Percentiles rank a stretch among this genome's conserved stretches.
These are phyloP conservation scores for Tagetes erecta DNA, from an alignment of 129 eudicot genomes.

Conservation along the genomic window DNA sequence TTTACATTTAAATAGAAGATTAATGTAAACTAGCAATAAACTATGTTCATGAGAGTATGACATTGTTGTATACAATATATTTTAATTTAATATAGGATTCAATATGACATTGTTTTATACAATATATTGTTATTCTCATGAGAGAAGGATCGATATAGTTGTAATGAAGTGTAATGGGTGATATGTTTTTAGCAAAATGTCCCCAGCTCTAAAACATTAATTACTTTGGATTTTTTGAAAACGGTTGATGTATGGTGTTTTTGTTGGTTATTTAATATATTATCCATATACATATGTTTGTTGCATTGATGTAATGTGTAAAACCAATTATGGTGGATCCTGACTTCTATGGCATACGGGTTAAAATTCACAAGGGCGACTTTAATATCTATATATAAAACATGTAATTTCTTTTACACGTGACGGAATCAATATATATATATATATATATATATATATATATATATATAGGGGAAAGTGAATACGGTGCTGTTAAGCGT, in stretches of 20 bases:
- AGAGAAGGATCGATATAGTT: neutral
- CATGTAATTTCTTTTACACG: no score
- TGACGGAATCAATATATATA: no score
- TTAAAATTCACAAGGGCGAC: no score
- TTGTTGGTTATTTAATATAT: neutral
- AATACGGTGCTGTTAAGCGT: no score
- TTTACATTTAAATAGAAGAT: no score
- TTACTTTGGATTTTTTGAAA: neutral
- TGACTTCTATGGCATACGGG: no score
- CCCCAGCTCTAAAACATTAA: neutral
- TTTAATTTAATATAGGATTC: neutral
- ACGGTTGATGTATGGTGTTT: neutral
- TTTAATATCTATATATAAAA: no score
- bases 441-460: no score
- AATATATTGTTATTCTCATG: neutral
- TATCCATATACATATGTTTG: neutral
- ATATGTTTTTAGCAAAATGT: neutral
- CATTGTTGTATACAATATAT: neutral
- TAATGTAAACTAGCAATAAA: no score
- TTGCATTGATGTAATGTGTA: neutral
- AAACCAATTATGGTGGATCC: neutral
- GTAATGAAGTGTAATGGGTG: neutral
- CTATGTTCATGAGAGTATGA: no score
- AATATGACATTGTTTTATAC: neutral
- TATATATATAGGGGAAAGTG: no score